phyloP scores from a whole-genome alignment of 768 basidiomycete genomes.

The Boletus insuetus region DNA sequence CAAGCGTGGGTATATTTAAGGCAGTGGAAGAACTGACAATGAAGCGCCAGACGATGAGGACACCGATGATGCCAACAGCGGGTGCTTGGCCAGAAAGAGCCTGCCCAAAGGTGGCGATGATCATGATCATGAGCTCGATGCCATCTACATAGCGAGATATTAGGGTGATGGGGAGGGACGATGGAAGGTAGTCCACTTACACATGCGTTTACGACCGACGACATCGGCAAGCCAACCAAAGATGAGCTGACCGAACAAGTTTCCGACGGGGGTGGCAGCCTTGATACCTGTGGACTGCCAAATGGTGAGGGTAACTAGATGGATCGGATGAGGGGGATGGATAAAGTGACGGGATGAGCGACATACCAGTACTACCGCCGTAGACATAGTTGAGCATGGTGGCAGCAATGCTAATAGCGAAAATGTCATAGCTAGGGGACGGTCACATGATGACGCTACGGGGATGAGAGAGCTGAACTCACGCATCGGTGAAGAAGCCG shows the following conservation, averaged over 20 bases:
- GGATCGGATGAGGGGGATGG: not conserved
- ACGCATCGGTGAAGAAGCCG: constrained; percentile 91
- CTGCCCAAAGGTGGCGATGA: constrained; percentile 75
- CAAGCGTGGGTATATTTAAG: not conserved
- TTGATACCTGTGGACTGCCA: constrained; percentile 78
- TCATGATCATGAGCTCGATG: constrained; percentile 72
- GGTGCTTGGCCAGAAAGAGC: constrained; percentile 68
- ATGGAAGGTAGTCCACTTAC: constrained; percentile 38
- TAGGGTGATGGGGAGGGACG: not conserved
- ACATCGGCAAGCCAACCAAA: constrained; percentile 82
- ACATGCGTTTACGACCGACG: constrained; percentile 78
- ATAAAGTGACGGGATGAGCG: not conserved
- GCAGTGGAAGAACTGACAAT: constrained; percentile 38
- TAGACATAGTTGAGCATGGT: constrained; percentile 86
- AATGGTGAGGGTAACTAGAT: constrained; percentile 31
- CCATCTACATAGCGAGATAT: constrained; percentile 36
- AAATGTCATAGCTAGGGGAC: constrained; percentile 63
- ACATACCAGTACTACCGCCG: constrained; percentile 29
- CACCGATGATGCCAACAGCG: constrained; percentile 71
- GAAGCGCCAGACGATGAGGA: constrained; percentile 82
- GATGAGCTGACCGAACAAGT: constrained; percentile 68
- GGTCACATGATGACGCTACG: not conserved
- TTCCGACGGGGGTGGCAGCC: constrained; percentile 75
- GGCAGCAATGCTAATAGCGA: constrained; percentile 84
- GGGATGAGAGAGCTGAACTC: constrained; percentile 17